Base-by-base conservation (phyloP, 1,139 yeast genomes). In the Tardiomyces digboiensis region DNA sequence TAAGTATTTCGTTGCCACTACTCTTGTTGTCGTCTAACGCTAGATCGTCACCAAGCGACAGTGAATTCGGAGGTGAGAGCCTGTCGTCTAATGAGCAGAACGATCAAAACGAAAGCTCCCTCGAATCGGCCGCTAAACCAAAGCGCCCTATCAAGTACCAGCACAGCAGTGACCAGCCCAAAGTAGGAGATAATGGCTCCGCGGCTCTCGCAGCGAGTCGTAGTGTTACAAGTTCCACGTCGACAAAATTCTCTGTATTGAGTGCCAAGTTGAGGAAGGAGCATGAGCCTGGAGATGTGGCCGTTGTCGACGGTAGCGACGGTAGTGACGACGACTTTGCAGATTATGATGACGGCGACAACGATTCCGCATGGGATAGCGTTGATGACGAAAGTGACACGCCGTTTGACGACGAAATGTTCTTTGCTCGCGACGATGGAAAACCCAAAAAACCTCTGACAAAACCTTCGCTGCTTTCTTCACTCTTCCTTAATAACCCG, bases 381-480 rank as follows among this genome's bases (percentile, higher is more conserved):
- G 63, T 61, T 16, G 70, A 65, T 45, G 75, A 68, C 2, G 68
- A 66, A 23, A 53, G 43, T 21, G 70, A 63, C 44, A 73, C 67
- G 4, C 67, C 65, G 29, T 58, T 65, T 36, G 68, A 64, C 37
- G 68, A 65, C 36, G 58, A 60, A 2, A 62, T 65, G 39, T 60
- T 64, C 13, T 61, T 68, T 36, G 67, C 62, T 49, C 61, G 64
- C 21, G 61, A 63, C 16, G 68, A 60, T 16, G 68, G 60, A 4
- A 54, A 58, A 10, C 58, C 61, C 16, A 50, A 59, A 36, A 61
- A 61, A 42, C 74, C 75, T 1, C 56, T 58, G 21, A 58, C 73
- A 16, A 72, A 74, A 45, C 74, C 85, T 44, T 83, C 94, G 8
- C 65, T 85, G 40, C 66, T 86, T 23, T 82, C 91, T 13, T 89